Conservation (phyloP, 164 flowering plant genomes). For the Nelumbo lutea region DNA sequence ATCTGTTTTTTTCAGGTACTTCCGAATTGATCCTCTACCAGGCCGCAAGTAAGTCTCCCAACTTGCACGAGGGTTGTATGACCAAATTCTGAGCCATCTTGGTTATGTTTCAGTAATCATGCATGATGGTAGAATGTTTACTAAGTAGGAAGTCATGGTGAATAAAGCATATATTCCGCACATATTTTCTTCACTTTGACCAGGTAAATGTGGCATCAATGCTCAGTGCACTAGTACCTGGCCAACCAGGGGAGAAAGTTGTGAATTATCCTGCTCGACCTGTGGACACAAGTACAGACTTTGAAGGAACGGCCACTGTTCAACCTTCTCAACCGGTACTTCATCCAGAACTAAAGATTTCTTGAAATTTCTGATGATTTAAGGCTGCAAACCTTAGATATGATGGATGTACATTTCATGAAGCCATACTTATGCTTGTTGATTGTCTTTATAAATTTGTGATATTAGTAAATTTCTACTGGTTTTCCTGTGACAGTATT, state of each 20-base stretch:
- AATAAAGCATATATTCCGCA: constrained; percentile 24
- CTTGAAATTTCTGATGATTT: neutral
- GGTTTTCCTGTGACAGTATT: too few relatives aligned
- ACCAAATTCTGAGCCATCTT: neutral
- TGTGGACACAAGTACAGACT: constrained; percentile 83
- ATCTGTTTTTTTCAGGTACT: constrained; percentile 47
- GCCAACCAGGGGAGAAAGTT: constrained; percentile 70
- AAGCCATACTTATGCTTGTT: too few relatives aligned
- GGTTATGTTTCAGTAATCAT: constrained; percentile 8
- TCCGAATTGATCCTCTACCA: constrained; percentile 80
- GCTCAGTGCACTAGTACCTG: constrained; percentile 72
- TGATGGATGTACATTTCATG: too few relatives aligned
- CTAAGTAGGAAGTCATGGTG: constrained; percentile 21
- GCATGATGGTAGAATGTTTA: constrained; percentile 10
- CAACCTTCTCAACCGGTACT: constrained; percentile 82
- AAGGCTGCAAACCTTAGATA: too few relatives aligned
- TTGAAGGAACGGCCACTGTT: constrained; percentile 87
- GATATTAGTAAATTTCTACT: too few relatives aligned
- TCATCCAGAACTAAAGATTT: neutral
- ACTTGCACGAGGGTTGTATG: neutral
- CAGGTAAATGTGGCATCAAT: constrained; percentile 31
- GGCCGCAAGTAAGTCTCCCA: constrained; percentile 74
- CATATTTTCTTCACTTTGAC: constrained; percentile 28
- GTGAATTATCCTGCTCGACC: constrained; percentile 90
- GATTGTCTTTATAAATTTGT: too few relatives aligned